Evolutionary conservation across 805 yeast genomes (phyloP), one percentile per base, ranked within the genome.

Genomic region (Yamadazyma tumulicola): DNA sequence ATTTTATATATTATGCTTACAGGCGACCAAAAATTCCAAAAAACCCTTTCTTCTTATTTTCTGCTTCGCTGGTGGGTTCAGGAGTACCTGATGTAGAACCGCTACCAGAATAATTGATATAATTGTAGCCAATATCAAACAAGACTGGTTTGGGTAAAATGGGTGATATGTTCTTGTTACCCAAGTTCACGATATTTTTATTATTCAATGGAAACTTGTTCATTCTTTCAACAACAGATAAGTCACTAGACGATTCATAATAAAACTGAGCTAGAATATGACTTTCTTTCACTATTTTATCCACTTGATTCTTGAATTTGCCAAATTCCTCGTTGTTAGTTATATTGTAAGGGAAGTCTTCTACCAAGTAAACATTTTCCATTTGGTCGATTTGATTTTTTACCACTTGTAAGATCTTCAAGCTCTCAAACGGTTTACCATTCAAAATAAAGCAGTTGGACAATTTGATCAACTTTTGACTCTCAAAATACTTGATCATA

Each of bases 71-170:
- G 8, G 17, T 15, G 5, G 32, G 33, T 21, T 32, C 36, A 9
- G 47, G 42, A 27, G 24, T 50, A 8, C 39, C 37, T 14, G 32
- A 22, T 28, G 39, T 39, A 17, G 48, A 26, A 4, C 48, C 21
- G 8, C 49, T 14, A 23, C 41, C 35, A 3, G 45, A 25, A 49
- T 79, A 80, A 22, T 70, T 67, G 34, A 89, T 73, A 52, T 85
- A 88, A 55, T 88, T 89, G 67, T 70, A 89, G 0, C 95, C 97
- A 45, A 86, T 68, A 55, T 91, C 98, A 50, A 87, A 93, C 50
- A 89, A 73, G 7, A 88, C 95, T 0, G 98, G 96, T 59, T 93
- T 91, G 38, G 81, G 75, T 34, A 79, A 72, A 1, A 85, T 76
- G 1, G 94, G 84, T 43, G 61, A 64, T 26, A 87, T 40, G 7